phyloP scores from a whole-genome alignment of 192 early-diverging fungal genomes.

The Backusella morwellensis region DNA sequence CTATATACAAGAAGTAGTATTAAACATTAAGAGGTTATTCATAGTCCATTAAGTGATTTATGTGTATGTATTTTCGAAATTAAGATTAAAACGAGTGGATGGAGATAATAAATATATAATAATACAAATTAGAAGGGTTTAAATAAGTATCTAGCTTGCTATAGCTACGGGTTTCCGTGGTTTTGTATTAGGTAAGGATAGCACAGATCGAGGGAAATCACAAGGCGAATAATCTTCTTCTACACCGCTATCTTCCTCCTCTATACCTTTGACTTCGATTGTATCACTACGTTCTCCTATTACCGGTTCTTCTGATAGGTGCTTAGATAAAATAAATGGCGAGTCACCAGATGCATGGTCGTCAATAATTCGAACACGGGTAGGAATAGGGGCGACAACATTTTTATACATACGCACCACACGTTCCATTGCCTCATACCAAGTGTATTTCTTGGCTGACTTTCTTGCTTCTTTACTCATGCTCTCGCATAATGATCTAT shows the following conservation, averaged over 20 bases:
- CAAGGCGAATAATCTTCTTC: conserved; percentile 27
- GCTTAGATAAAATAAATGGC: not conserved
- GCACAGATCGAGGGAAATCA: not conserved
- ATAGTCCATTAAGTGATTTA: not conserved
- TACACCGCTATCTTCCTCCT: conserved; percentile 32
- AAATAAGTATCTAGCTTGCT: not conserved
- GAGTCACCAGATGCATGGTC: not conserved
- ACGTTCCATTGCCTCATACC: conserved; percentile 24
- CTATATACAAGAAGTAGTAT: not conserved
- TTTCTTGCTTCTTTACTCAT: conserved; percentile 17
- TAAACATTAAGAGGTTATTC: not conserved
- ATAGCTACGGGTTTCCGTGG: not conserved
- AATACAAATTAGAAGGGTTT: not conserved
- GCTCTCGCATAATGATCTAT: not conserved
- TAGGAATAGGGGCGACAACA: not conserved
- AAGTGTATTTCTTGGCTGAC: conserved; percentile 16
- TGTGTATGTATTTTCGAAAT: not conserved
- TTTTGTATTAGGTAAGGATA: not conserved
- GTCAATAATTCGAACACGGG: not conserved
- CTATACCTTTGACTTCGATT: not conserved
- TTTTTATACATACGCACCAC: conserved; percentile 16
- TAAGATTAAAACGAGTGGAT: not conserved
- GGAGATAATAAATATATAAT: not conserved
- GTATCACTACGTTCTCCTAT: not conserved
- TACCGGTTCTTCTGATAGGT: not conserved